phyloP scores from a whole-genome alignment of 495 filamentous ascomycete genomes.

The Lichenothelia convexa region DNA sequence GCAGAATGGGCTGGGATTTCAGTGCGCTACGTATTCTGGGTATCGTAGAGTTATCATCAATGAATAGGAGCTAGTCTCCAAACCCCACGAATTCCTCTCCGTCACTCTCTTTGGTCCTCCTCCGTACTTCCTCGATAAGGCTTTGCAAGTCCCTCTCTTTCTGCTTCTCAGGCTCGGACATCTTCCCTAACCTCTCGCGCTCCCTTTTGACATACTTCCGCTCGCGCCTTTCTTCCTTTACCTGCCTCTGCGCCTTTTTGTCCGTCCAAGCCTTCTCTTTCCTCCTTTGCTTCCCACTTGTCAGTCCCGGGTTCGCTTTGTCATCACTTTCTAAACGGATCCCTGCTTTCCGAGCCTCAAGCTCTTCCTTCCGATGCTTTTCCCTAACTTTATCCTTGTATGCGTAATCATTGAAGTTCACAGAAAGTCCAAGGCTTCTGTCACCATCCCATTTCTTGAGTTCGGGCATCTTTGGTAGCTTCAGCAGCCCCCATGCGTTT shows the following conservation, averaged over 20 bases:
- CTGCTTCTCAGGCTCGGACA: conserved; percentile 55
- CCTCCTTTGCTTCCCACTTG: conserved; percentile 14
- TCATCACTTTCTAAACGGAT: conserved; percentile 2
- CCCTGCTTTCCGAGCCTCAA: conserved; percentile 24
- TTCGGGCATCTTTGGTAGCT: conserved; percentile 90
- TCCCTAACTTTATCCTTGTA: conserved; percentile 71
- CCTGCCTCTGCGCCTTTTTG: conserved; percentile 53
- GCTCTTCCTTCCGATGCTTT: conserved; percentile 39
- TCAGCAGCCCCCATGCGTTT: conserved; percentile 64
- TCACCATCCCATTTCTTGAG: conserved; percentile 49
- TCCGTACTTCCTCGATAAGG: conserved; percentile 55
- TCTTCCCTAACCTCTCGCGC: conserved; percentile 42
- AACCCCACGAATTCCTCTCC: conserved; percentile 21
- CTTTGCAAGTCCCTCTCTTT: conserved; percentile 51
- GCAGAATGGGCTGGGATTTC: too few species aligned
- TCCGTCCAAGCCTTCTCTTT: conserved; percentile 52
- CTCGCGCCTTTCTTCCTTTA: conserved; percentile 47
- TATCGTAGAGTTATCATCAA: too few species aligned
- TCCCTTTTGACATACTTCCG: conserved; percentile 58
- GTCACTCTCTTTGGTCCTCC: conserved; percentile 22
- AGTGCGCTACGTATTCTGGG: too few species aligned
- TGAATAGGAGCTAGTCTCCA: too few species aligned
- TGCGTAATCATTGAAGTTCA: conserved; percentile 42
- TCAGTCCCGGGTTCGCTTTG: conserved; percentile 1
- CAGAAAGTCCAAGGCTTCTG: conserved; percentile 37